Base-by-base conservation (phyloP, 176 grass and related monocot genomes). In the Triticum timopheevii region DNA sequence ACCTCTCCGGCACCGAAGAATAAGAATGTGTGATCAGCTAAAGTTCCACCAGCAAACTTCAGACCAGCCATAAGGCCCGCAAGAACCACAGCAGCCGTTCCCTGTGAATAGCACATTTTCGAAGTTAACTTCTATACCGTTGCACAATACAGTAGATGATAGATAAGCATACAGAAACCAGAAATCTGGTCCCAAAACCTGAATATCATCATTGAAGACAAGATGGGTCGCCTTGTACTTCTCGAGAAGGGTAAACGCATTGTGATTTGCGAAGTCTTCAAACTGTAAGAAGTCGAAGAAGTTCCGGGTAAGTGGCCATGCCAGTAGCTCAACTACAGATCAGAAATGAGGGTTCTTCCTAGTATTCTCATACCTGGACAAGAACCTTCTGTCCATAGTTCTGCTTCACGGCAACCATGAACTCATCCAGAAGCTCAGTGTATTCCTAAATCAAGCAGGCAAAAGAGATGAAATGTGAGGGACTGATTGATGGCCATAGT, bases 1-100 rank as follows among this genome's bases (percentile, higher is more conserved):
- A 98, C 93, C 93, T 98, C 96, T 82, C 96, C 96, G 7, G 93
- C 96, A n/a, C 96, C 93, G 25, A 98, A 90, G 87, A 98, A 98
- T 75, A 98, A 78, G 81, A 96, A 96, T 77, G 88, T 96, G 73
- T 98, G 93, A 54, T 90, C 90, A 61, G 86, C 81, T 83, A 98
- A 84, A 78, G 90, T 88, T 38, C 96, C 90, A 5, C 92, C 82
- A 68, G 92, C 92, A 45, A 89, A 91, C 35, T 94, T 96, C 49
- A 90, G 69, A 88, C 88, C 88, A 61, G 96, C 92, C 8, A 98
- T 82, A 88, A 92, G 69, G 61, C 96, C 93, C 17, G 86, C 91
- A 90, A 98, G 90, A 19, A 98, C 96, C 58, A 98, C 96, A 7
- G 96, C 85, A 28, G 93, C 90, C 16, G 96, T 98, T 47, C 96